Evolutionary conservation across 2,329 filamentous ascomycete species (phyloP).

Genomic region (Botrytis galanthina): DNA sequence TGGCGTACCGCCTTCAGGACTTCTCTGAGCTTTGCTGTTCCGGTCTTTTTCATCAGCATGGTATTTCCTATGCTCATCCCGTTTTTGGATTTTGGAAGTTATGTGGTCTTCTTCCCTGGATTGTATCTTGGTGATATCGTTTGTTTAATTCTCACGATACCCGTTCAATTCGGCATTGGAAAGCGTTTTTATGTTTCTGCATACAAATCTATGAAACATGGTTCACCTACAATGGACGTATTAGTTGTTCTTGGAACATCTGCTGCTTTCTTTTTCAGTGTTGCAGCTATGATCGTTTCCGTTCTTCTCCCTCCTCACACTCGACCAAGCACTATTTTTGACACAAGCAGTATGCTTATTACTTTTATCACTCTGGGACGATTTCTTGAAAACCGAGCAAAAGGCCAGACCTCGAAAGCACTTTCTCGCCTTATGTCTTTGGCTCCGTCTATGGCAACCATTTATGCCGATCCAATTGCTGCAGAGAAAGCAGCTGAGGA

Average conservation of each 20-base stretch:
- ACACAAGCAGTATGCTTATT: constrained; percentile 97
- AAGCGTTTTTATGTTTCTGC: constrained; percentile 90
- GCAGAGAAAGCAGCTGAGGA: constrained; percentile 84
- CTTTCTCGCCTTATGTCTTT: constrained; percentile 93
- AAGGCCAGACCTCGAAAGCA: constrained; percentile 93
- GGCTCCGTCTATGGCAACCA: constrained; percentile 93
- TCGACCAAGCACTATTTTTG: constrained; percentile 85
- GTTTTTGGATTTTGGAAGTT: constrained; percentile 70
- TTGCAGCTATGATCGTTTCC: constrained; percentile 82
- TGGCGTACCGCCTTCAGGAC: constrained; percentile 81
- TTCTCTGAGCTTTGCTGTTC: constrained; percentile 78
- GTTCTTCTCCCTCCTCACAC: constrained; percentile 71
- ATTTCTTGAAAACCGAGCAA: constrained; percentile 90
- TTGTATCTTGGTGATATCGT: constrained; percentile 86
- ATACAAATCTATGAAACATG: constrained; percentile 89
- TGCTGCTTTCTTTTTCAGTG: constrained; percentile 93
- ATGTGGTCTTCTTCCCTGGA: constrained; percentile 64
- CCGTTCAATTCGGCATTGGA: constrained; percentile 94
- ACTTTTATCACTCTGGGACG: constrained; percentile 91
- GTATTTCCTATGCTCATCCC: constrained; percentile 83
- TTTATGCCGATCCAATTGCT: constrained; percentile 91
- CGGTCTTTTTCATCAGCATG: constrained; percentile 93
- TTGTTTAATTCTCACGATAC: constrained; percentile 80
- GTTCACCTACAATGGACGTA: constrained; percentile 95
- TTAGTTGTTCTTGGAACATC: constrained; percentile 92